A percentile compares a stretch with the other conserved stretches of the same genome.
These are phyloP conservation scores for Pichia sp. DNA, from an alignment of 1,139 yeast species.

Conservation along the genomic window DNA sequence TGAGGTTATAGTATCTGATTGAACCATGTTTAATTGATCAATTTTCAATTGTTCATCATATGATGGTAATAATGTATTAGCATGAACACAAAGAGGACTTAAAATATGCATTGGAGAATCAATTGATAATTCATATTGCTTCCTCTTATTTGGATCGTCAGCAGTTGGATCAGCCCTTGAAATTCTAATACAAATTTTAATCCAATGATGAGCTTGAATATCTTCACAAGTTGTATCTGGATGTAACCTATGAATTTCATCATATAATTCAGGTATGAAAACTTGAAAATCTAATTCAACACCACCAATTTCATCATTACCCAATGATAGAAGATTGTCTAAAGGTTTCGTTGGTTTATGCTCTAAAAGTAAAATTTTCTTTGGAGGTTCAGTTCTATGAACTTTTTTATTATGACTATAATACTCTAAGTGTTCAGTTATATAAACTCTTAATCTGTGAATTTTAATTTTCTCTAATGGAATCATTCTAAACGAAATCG, in stretches of 20 bases:
- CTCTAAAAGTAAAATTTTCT: slow-evolving; percentile 72
- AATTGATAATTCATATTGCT: slow-evolving; percentile 85
- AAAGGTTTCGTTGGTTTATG: slow-evolving; percentile 58
- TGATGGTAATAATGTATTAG: slow-evolving; percentile 61
- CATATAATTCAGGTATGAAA: slow-evolving; percentile 61
- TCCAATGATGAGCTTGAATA: slow-evolving; percentile 90
- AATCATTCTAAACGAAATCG: slow-evolving; percentile 73
- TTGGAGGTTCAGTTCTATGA: slow-evolving; percentile 85
- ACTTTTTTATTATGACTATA: slow-evolving; percentile 80
- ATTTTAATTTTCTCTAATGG: slow-evolving; percentile 84
- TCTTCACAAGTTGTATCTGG: slow-evolving; percentile 76
- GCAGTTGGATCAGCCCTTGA: slow-evolving; percentile 51
- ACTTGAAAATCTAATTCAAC: slow-evolving; percentile 80
- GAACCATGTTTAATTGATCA: slow-evolving; percentile 7
- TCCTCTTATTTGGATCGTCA: slow-evolving; percentile 52
- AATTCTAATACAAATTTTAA: slow-evolving; percentile 74
- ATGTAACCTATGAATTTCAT: slow-evolving; percentile 49
- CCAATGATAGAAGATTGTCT: slow-evolving; percentile 29
- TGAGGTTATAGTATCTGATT: neutral
- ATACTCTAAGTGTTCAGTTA: slow-evolving; percentile 87
- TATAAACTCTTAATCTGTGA: slow-evolving; percentile 76
- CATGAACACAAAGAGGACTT: slow-evolving; percentile 60
- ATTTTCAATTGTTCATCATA: slow-evolving; percentile 33
- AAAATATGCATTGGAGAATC: slow-evolving; percentile 85
- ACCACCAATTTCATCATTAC: slow-evolving; percentile 40